Base-by-base conservation (phyloP, 108 stramenopile genomes). In the Skeletonema costatum region DNA sequence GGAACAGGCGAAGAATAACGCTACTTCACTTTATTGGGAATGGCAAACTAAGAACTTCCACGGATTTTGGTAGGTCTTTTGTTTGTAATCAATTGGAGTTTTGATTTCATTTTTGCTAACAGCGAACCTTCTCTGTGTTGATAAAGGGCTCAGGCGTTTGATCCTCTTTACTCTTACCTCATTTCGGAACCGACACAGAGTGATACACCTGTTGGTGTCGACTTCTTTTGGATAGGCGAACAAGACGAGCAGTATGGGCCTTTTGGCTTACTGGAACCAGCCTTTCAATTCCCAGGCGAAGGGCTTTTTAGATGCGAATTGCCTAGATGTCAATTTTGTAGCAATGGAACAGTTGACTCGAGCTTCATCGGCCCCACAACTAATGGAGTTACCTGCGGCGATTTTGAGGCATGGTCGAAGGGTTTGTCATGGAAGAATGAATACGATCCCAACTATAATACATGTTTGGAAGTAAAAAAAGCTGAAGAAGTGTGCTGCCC, bases 141-240 rank as follows among this genome's bases (percentile, higher is more conserved):
- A 9, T 32, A 31, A 64, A 35, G 16, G 13, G 10, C 3, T 38
- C 35, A 25, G 4, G 29, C 65, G 3, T 42, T n/a, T 42, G 7
- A 21, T 8, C 16, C 36, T 66, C 38, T 7, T 42, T 8, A 21
- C 14, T 41, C 38, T 42, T n/a, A 11, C 11, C 29, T 66, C 35
- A 25, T 66, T 21, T 66, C 65, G 41, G 65, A n/a, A 35, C 17
- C 65, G 21, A 66, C 65, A 7, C 2, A 16, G 14, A 66, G 41
- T 19, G 65, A 66, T 41, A 66, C 65, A 5, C 65, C 65, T n/a
- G 65, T 41, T n/a, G 36, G 36, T 66, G 65, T 38, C 17, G 65
- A 66, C 21, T 66, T 66, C 39, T 66, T 42, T 25, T n/a, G 0
- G 6, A 25, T 66, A 14, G 65, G 65, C 21, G 65, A 38, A 38